phyloP scores from a whole-genome alignment of 2,329 filamentous ascomycete genomes.

The Dactylellina haptotyla region DNA sequence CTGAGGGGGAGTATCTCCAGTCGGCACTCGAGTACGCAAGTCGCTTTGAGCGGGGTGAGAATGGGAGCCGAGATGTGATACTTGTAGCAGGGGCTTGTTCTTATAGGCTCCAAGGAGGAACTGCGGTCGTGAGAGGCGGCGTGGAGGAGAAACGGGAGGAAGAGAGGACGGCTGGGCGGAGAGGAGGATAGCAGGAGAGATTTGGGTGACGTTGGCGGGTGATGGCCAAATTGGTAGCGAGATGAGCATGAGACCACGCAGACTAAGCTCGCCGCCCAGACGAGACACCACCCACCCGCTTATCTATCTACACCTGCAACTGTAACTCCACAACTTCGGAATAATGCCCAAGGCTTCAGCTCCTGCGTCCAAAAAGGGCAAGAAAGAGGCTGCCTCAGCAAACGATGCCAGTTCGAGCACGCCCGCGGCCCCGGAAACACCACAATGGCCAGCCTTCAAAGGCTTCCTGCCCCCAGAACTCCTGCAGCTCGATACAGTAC shows the following conservation, averaged over 20 bases:
- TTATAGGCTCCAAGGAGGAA: not conserved
- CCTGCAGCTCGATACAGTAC: constrained; percentile 70
- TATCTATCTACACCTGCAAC: not conserved
- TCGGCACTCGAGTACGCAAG: not conserved
- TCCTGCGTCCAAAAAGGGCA: constrained; percentile 33
- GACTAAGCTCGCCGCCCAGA: constrained; percentile 7
- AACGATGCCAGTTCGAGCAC: constrained; percentile 15
- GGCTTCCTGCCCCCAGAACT: constrained; percentile 74
- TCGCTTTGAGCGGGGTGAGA: not conserved
- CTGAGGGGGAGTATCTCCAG: not conserved
- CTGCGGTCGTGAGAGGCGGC: not conserved
- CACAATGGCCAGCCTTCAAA: constrained; percentile 77
- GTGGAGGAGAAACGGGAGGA: not conserved
- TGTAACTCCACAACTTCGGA: not conserved
- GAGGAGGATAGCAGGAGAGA: constrained; percentile 10
- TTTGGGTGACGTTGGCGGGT: constrained; percentile 53
- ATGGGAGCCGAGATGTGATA: not conserved
- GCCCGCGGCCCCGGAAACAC: constrained; percentile 59
- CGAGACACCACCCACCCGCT: not conserved
- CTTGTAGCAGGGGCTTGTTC: not conserved
- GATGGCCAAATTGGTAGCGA: constrained; percentile 29
- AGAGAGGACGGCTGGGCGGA: not conserved
- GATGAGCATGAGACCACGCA: constrained; percentile 47
- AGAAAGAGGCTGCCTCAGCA: constrained; percentile 8
- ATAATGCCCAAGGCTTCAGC: constrained; percentile 29